A percentile compares a stretch with the other conserved stretches of the same genome.
Conservation (phyloP, 1,284 basidiomycete genomes). For the Vanrija humicola region DNA sequence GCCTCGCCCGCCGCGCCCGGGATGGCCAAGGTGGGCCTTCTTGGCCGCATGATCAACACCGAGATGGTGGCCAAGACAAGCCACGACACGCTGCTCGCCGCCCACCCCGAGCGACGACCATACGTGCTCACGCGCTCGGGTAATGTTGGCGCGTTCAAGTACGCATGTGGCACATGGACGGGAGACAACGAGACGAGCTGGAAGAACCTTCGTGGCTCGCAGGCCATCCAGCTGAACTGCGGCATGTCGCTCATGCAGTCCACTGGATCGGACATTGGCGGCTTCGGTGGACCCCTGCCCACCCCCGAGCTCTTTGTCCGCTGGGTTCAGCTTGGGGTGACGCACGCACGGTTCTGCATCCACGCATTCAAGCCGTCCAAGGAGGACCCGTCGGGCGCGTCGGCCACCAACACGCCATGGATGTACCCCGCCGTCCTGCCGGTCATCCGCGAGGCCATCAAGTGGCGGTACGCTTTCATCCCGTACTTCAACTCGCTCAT, state of each 20-base stretch:
- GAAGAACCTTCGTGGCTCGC: slow-evolving; percentile 49
- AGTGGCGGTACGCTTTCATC: slow-evolving; percentile 49
- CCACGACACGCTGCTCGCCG: slow-evolving; percentile 38
- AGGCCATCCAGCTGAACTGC: slow-evolving; percentile 42
- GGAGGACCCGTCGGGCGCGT: slow-evolving; percentile 42
- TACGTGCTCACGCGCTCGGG: slow-evolving; percentile 50
- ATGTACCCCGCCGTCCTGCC: slow-evolving; percentile 51
- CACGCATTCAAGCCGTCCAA: slow-evolving; percentile 51
- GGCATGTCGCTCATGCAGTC: slow-evolving; percentile 48
- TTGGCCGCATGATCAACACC: slow-evolving; percentile 50
- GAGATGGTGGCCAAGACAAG: slow-evolving; percentile 48
- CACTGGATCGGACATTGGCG: slow-evolving; percentile 47
- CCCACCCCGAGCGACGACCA: slow-evolving; percentile 39
- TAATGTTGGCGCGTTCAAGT: slow-evolving; percentile 51
- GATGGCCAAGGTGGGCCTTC: slow-evolving; percentile 36
- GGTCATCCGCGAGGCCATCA: slow-evolving; percentile 45
- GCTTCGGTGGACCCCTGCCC: slow-evolving; percentile 50
- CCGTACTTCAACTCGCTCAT: slow-evolving; percentile 48
- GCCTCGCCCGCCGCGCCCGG: slow-evolving; percentile 19
- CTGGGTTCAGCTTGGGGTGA: slow-evolving; percentile 51
- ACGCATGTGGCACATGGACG: slow-evolving; percentile 49
- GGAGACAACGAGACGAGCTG: slow-evolving; percentile 50
- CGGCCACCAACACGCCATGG: slow-evolving; percentile 50
- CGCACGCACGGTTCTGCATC: slow-evolving; percentile 48
- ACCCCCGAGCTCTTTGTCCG: slow-evolving; percentile 49